Conservation (phyloP, 192 early-diverging fungal species). For the Fimicolochytrium jonesii region DNA sequence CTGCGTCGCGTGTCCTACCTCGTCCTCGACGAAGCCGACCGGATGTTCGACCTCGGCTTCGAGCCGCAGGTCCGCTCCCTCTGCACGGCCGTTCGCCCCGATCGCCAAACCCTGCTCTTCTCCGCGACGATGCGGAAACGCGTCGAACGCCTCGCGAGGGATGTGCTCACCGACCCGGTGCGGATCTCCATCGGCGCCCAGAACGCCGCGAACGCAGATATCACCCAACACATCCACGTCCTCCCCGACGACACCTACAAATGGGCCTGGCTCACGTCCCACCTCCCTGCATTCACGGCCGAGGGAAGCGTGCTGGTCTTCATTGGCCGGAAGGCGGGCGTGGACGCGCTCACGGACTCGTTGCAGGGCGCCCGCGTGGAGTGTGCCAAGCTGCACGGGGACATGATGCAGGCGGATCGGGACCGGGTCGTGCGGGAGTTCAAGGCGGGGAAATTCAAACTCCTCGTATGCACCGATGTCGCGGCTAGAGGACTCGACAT, state of each 20-base stretch:
- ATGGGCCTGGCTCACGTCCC: constrained; percentile 67
- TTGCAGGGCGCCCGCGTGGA: constrained; percentile 54
- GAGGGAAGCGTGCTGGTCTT: constrained; percentile 75
- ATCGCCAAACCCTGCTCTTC: constrained; percentile 77
- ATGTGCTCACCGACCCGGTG: constrained; percentile 67
- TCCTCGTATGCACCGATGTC: constrained; percentile 52
- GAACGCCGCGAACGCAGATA: constrained; percentile 69
- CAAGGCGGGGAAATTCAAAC: constrained; percentile 52
- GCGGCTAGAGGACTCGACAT: constrained; percentile 78
- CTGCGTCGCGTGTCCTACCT: constrained; percentile 63
- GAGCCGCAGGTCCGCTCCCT: constrained; percentile 76
- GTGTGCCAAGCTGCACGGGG: constrained; percentile 69
- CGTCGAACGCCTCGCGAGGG: constrained; percentile 67
- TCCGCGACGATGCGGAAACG: constrained; percentile 73
- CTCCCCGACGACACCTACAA: constrained; percentile 65
- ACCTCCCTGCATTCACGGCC: constrained; percentile 47
- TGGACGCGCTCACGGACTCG: constrained; percentile 64
- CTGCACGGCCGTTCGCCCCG: constrained; percentile 75
- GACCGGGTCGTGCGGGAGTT: constrained; percentile 69
- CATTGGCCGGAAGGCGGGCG: constrained; percentile 66
- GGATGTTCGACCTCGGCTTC: constrained; percentile 56
- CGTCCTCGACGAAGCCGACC: constrained; percentile 52
- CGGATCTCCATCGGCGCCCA: constrained; percentile 69
- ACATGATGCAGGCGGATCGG: constrained; percentile 70
- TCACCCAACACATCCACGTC: constrained; percentile 62